phyloP scores from a whole-genome alignment of 495 filamentous ascomycete species.

The Staphylotrichum tortipilum region DNA sequence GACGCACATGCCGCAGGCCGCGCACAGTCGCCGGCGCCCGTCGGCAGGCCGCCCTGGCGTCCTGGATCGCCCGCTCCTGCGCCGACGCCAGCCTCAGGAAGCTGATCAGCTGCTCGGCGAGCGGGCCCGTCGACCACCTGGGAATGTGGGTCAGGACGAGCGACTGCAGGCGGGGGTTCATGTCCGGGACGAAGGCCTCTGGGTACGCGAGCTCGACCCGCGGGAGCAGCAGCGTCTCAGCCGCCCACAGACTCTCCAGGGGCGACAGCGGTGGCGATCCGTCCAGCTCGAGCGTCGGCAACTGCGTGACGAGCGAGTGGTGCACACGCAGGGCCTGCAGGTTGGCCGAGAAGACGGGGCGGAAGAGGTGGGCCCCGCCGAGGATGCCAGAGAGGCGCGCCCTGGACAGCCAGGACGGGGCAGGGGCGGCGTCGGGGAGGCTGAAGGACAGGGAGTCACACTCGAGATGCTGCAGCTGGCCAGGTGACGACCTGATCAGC shows the following conservation, averaged over 20 bases:
- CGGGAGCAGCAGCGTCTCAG: constrained; percentile 30
- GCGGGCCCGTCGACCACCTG: constrained; percentile 29
- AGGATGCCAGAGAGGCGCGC: constrained; percentile 26
- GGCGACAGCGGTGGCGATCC: constrained; percentile 18
- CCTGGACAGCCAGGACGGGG: constrained; percentile 9
- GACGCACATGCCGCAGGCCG: constrained; percentile 34
- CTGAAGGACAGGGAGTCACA: constrained; percentile 26
- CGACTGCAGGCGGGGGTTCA: constrained; percentile 36
- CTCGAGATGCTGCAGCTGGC: constrained; percentile 37
- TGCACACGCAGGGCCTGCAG: constrained; percentile 37
- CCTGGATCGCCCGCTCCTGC: constrained; percentile 32
- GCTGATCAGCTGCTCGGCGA: constrained; percentile 27
- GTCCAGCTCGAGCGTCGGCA: constrained; percentile 23
- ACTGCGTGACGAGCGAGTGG: constrained; percentile 41
- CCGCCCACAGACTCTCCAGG: constrained; percentile 22
- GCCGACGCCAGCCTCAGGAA: constrained; percentile 32
- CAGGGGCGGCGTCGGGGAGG: background rate
- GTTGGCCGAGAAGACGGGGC: constrained; percentile 36
- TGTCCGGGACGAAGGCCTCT: constrained; percentile 33
- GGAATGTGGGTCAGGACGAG: constrained; percentile 35
- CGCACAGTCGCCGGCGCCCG: constrained; percentile 22
- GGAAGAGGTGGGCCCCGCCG: constrained; percentile 33
- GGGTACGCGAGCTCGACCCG: constrained; percentile 33
- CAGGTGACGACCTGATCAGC: constrained; percentile 24
- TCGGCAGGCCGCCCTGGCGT: constrained; percentile 4